Evolutionary conservation across 2,329 filamentous ascomycete genomes (phyloP).

Genomic region (Neobulgaria alba): DNA sequence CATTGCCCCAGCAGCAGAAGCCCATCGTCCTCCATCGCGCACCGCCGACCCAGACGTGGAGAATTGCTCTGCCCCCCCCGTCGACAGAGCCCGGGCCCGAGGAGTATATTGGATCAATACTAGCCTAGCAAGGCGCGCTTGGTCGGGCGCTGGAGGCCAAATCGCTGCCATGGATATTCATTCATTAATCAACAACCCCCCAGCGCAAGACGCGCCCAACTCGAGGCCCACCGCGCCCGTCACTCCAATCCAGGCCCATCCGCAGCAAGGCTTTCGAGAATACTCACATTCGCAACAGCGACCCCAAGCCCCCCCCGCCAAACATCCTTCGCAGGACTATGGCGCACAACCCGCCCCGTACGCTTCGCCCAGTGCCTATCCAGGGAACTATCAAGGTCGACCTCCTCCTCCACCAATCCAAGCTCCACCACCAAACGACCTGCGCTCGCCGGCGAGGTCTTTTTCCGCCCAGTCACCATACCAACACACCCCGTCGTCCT

Average conservation of each 20-base stretch:
- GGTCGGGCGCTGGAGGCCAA: conserved; percentile 17
- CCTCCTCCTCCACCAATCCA: conserved; percentile 35
- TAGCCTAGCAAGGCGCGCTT: conserved; percentile 20
- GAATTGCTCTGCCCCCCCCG: no score
- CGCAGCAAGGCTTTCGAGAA: conserved; percentile 26
- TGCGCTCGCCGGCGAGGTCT: conserved; percentile 35
- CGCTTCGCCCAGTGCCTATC: conserved; percentile 28
- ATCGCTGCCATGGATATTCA: conserved; percentile 41
- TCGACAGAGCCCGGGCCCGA: no score
- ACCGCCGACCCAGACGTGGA: no score
- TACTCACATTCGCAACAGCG: conserved; percentile 18
- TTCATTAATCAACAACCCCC: conserved; percentile 40
- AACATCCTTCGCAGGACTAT: conserved; percentile 28
- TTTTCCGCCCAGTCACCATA: conserved; percentile 29
- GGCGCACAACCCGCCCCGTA: conserved; percentile 18
- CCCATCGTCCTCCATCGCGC: no score
- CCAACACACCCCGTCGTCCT: conserved; percentile 25
- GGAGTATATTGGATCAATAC: conserved; percentile 1
- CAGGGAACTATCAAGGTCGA: conserved; percentile 23
- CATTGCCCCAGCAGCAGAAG: no score
- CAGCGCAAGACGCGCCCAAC: conserved; percentile 19
- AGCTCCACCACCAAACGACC: conserved; percentile 30
- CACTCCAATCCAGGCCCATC: conserved; percentile 25
- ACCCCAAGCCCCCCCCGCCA: conserved; percentile 25
- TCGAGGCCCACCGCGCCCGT: conserved; percentile 24